Evolutionary conservation across 225 moss, liverwort and hornwort genomes (phyloP).

Genomic region (Takakia lepidozioides): DNA sequence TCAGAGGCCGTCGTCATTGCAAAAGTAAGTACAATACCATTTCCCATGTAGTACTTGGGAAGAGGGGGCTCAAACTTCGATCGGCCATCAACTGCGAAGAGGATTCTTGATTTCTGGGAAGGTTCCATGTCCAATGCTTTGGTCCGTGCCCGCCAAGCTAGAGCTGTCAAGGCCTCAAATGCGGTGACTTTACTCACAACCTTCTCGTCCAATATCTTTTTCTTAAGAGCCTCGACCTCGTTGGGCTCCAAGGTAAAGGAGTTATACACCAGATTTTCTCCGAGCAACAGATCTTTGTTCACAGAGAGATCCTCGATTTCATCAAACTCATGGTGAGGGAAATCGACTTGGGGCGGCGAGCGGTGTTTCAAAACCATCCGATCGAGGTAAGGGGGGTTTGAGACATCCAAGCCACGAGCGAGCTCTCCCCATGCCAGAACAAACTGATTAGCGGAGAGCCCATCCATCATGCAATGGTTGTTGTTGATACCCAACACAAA

Average conservation of each 20-base stretch:
- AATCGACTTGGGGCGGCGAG: constrained; percentile 19
- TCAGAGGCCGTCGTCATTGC: constrained; percentile 57
- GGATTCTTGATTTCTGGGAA: constrained; percentile 52
- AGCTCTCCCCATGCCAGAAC: constrained; percentile 67
- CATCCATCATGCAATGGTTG: constrained; percentile 84
- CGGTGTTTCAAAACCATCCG: constrained; percentile 11
- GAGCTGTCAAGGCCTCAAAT: constrained; percentile 61
- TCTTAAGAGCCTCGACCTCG: constrained; percentile 37
- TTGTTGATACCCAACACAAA: constrained; percentile 60
- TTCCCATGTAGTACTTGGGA: constrained; percentile 51
- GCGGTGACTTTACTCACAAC: constrained; percentile 38
- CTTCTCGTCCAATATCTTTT: constrained; percentile 23
- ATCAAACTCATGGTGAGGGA: constrained; percentile 50
- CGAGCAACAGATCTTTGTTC: constrained; percentile 22
- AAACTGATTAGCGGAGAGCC: constrained; percentile 62
- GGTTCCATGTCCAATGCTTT: constrained; percentile 53
- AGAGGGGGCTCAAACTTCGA: constrained; percentile 47
- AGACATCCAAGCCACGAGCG: constrained; percentile 44
- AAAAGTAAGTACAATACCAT: constrained; percentile 69
- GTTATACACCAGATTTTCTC: constrained; percentile 30
- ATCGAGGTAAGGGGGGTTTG: constrained; percentile 22
- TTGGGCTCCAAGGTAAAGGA: constrained; percentile 25
- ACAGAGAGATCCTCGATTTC: constrained; percentile 30
- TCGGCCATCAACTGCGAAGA: constrained; percentile 84
- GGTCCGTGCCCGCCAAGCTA: constrained; percentile 62